phyloP scores from a whole-genome alignment of 768 basidiomycete species.

The Psilocybe azurescens region DNA sequence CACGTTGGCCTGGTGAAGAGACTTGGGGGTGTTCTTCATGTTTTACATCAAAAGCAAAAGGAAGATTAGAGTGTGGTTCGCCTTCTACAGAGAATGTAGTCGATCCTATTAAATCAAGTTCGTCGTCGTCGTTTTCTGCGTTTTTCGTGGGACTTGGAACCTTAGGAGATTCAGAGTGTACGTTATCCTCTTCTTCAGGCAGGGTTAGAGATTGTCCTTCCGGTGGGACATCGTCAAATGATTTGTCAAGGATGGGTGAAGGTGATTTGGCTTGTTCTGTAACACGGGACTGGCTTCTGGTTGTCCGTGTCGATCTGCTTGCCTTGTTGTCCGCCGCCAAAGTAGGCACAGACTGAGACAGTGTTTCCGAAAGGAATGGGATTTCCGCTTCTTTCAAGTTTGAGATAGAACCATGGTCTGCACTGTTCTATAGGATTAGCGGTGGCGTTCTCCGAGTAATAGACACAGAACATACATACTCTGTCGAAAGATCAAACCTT shows the following conservation, averaged over 20 bases:
- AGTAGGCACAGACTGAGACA: slow-evolving; percentile 1
- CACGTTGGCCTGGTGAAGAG: background rate
- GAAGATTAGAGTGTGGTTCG: background rate
- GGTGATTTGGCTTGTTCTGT: slow-evolving; percentile 16
- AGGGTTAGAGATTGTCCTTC: background rate
- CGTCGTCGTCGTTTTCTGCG: slow-evolving; percentile 35
- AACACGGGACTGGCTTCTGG: slow-evolving; percentile 23
- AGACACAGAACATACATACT: slow-evolving; percentile 36
- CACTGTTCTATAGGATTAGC: background rate
- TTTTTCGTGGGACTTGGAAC: background rate
- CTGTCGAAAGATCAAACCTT: slow-evolving; percentile 56
- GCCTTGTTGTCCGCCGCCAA: slow-evolving; percentile 8
- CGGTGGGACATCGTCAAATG: background rate
- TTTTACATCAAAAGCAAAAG: background rate
- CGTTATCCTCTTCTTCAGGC: background rate
- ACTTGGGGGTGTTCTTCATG: background rate
- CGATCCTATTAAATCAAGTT: slow-evolving; percentile 45
- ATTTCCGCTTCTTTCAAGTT: slow-evolving; percentile 30
- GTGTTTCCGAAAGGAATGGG: slow-evolving; percentile 14
- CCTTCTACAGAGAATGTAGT: slow-evolving; percentile 24
- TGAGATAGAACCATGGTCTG: slow-evolving; percentile 31
- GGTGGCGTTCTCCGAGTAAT: background rate
- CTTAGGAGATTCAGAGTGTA: background rate
- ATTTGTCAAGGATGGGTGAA: slow-evolving; percentile 4
- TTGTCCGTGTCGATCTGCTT: slow-evolving; percentile 17